A percentile compares a stretch with the other conserved stretches of the same genome.
These are phyloP conservation scores for Leccinum rimulosum DNA, from an alignment of 768 basidiomycete genomes.

Conservation along the genomic window DNA sequence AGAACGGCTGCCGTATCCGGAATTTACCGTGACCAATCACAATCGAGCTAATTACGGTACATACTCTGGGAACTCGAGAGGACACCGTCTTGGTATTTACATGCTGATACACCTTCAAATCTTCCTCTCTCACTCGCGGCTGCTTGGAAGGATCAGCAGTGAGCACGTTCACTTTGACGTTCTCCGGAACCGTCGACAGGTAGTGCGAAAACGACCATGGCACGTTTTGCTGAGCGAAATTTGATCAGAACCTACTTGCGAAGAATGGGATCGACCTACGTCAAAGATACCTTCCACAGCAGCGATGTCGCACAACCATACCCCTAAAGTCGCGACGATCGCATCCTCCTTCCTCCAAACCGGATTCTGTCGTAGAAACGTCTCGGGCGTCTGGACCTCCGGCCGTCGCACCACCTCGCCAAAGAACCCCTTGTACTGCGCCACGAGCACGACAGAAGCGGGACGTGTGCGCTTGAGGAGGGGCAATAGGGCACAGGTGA, in stretches of 20 bases:
- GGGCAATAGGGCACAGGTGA: slow-evolving; percentile 13
- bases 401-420: not conserved
- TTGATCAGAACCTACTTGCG: not conserved
- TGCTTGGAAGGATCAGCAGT: slow-evolving; percentile 12
- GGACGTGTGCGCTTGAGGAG: slow-evolving; percentile 9
- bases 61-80: slow-evolving; percentile 9
- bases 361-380: not conserved
- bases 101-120: slow-evolving; percentile 5
- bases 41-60: not conserved
- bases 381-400: not conserved
- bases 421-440: not conserved
- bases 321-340: not conserved
- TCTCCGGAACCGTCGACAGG: slow-evolving; percentile 2
- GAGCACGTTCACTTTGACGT: slow-evolving; percentile 11
- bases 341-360: slow-evolving; percentile 5
- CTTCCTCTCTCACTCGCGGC: slow-evolving; percentile 1
- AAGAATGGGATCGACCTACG: slow-evolving; percentile 1
- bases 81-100: slow-evolving; percentile 4
- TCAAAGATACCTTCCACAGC: slow-evolving; percentile 9
- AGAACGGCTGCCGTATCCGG: slow-evolving; percentile 11
- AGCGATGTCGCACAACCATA: slow-evolving; percentile 6
- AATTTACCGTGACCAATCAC: slow-evolving; percentile 24
- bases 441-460: slow-evolving; percentile 12
- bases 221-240: slow-evolving; percentile 16
- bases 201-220: slow-evolving; percentile 22